Evolutionary conservation across 129 eudicot genomes (phyloP).

Genomic region (Lonicera japonica): DNA sequence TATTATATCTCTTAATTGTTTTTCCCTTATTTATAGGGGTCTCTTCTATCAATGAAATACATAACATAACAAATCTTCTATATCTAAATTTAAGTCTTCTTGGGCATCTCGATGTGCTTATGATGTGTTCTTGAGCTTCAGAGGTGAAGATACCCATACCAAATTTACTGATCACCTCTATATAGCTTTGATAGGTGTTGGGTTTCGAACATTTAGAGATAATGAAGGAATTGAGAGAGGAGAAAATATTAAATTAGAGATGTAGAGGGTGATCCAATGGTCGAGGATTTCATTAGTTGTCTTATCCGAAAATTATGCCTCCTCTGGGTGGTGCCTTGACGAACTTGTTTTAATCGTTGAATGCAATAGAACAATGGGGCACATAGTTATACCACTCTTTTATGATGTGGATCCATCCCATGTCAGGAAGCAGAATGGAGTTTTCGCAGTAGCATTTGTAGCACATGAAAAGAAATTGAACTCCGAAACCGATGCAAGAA

Average conservation of each 20-base stretch:
- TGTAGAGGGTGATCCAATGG: neutral
- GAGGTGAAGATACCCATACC: neutral
- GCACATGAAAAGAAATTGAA: neutral
- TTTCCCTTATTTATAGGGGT: too few relatives aligned
- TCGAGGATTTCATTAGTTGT: slow-evolving; percentile 5
- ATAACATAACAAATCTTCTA: too few relatives aligned
- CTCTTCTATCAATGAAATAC: too few relatives aligned
- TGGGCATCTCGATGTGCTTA: neutral
- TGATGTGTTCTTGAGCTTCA: neutral
- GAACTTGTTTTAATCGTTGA: slow-evolving; percentile 14
- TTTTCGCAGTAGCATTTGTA: slow-evolving; percentile 2
- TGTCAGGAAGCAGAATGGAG: slow-evolving; percentile 5
- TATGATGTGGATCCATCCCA: slow-evolving; percentile 13
- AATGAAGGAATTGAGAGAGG: neutral
- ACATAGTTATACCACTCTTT: slow-evolving; percentile 13
- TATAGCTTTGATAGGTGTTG: slow-evolving; percentile 1
- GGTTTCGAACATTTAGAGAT: neutral
- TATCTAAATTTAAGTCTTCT: too few relatives aligned
- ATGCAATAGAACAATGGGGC: neutral
- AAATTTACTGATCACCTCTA: slow-evolving; percentile 1
- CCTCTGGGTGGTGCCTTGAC: slow-evolving; percentile 18
- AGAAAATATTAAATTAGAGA: slow-evolving; percentile 1
- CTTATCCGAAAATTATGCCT: slow-evolving; percentile 8
- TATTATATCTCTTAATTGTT: too few relatives aligned
- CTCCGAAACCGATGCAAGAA: neutral